These are phyloP conservation scores for Cinnamomum chago DNA, from an alignment of 164 flowering plant species.

Conservation along the genomic window DNA sequence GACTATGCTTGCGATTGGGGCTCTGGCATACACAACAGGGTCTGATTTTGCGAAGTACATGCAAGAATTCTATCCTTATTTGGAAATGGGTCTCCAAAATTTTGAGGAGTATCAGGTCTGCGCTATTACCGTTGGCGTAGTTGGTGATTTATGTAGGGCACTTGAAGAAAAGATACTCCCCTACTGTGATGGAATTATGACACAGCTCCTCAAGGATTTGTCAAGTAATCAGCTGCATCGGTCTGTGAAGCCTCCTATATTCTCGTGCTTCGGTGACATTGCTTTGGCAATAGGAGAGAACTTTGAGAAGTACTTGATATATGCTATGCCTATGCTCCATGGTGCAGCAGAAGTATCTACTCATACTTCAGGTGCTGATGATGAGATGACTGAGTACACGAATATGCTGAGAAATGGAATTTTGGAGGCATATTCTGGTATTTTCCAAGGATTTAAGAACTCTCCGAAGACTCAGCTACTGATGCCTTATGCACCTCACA, in stretches of 20 bases:
- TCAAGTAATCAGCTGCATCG: slow-evolving; percentile 59
- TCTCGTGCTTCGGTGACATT: slow-evolving; percentile 63
- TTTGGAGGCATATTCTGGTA: slow-evolving; percentile 64
- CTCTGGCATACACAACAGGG: slow-evolving; percentile 53
- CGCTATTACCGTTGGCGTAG: slow-evolving; percentile 57
- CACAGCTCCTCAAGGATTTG: slow-evolving; percentile 57
- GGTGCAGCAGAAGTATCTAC: slow-evolving; percentile 55
- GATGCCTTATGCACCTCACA: slow-evolving; percentile 48
- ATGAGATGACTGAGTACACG: slow-evolving; percentile 48
- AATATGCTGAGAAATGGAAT: slow-evolving; percentile 55
- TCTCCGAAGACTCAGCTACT: slow-evolving; percentile 53
- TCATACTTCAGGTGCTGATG: slow-evolving; percentile 43
- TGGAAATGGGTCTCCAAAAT: slow-evolving; percentile 68
- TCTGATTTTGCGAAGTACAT: slow-evolving; percentile 50
- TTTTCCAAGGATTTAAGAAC: slow-evolving; percentile 57
- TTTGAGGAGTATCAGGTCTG: slow-evolving; percentile 70
- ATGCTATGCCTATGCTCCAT: slow-evolving; percentile 73
- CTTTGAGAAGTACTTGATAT: slow-evolving; percentile 59
- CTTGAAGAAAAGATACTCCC: slow-evolving; percentile 55
- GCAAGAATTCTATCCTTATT: slow-evolving; percentile 48
- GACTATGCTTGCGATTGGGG: slow-evolving; percentile 68
- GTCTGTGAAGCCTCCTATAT: slow-evolving; percentile 62
- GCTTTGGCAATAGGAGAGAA: slow-evolving; percentile 61
- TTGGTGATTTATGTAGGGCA: slow-evolving; percentile 61
- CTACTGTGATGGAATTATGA: slow-evolving; percentile 61